Percentiles rank a stretch among this genome's conserved stretches.
These are phyloP conservation scores for Physcomitrellopsis africana DNA, from an alignment of 225 moss, liverwort and hornwort genomes.

Conservation along the genomic window DNA sequence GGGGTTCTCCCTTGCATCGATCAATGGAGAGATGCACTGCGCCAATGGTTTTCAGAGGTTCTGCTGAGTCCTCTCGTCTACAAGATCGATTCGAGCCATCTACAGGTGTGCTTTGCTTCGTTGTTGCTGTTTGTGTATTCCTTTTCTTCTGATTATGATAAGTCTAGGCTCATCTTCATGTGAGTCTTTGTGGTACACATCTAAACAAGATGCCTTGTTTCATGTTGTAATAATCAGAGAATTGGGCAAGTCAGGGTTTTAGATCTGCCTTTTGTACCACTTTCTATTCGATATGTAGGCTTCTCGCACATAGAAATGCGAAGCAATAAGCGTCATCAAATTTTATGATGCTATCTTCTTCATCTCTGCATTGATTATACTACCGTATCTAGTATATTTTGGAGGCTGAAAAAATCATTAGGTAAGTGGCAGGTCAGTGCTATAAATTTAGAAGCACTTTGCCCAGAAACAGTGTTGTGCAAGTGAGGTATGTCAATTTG, in stretches of 20 bases:
- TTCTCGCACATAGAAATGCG: background rate
- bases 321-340: background rate
- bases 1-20: conserved; percentile 80
- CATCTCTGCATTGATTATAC: background rate
- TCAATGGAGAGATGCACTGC: conserved; percentile 83
- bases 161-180: background rate
- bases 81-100: conserved; percentile 87
- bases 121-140: conserved; percentile 1
- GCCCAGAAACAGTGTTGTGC: background rate
- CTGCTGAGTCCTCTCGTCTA: conserved; percentile 79
- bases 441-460: background rate
- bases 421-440: background rate
- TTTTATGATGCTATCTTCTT: background rate
- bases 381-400: background rate
- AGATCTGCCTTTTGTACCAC: background rate
- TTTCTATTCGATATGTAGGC: background rate
- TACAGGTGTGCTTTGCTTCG: conserved; percentile 63
- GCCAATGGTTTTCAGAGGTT: conserved; percentile 92
- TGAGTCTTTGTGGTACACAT: background rate
- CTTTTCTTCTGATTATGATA: conserved; percentile 6
- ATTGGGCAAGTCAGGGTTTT: conserved; percentile 6
- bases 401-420: background rate
- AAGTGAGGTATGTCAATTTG: conserved; percentile 19
- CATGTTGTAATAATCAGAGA: background rate
- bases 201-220: background rate